Evolutionary conservation across 805 yeast species (phyloP), one percentile per base, ranked within the genome.

Genomic region (Candida tibetensis): DNA sequence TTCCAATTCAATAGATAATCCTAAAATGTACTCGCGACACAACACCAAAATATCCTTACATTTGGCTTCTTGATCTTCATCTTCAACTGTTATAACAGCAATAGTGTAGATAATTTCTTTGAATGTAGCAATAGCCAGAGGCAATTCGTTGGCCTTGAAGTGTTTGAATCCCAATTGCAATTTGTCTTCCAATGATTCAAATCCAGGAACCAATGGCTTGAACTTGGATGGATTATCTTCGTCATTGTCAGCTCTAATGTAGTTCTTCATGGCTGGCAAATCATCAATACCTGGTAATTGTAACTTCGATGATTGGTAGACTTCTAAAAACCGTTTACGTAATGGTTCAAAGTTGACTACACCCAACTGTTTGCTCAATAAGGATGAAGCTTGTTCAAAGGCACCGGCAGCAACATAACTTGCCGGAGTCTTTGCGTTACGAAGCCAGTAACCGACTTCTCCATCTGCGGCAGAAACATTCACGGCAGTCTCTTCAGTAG

Each of bases 331-430:
- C 44, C 96, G 76, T 19, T 72, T 58, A 65, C 91, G 81, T 51
- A 93, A 74, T 10, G 98, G 98, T 54, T 82, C 95, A 58, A 95
- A 91, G 50, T 86, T 74, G 18, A 78, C 82, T 36, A 87, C 77
- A 52, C 97, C 99, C 31, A 82, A 72, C 64, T 95, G 99, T 55
- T 91, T 84, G 69, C 83, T 81, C 53, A 93, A 75, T 57, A 95
- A 77, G 53, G 89, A 95, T 28, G 96, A 93, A 27, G 98, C 99
- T 37, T 91, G 85, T 49, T 89, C 97, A 58, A 91, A 91, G 4
- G 95, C 85, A 52, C 99, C 99, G 2, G 96, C 89, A 2, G 99
- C 97, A 53, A 84, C 89, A 52, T 88, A 86, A 18, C 87, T 88
- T 21, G 96, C 97, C 4, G 97, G 88, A 39, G 90, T 76, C 46